Evolutionary conservation across 2,329 filamentous ascomycete species (phyloP).

Genomic region (Colletotrichum magnum): DNA sequence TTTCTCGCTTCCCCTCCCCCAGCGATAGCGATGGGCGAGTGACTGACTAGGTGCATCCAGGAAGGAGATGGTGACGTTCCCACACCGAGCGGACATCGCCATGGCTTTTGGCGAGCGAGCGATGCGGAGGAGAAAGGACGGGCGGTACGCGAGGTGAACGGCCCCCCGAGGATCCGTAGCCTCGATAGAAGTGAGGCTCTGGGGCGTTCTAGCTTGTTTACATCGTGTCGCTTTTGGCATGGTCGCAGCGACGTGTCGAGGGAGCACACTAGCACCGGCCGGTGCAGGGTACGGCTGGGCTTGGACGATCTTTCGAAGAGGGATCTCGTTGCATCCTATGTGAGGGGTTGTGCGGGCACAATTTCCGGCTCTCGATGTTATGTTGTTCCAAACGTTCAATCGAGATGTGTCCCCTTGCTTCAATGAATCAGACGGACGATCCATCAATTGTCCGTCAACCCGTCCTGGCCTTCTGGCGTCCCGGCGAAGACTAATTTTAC

Average conservation of each 20-base stretch:
- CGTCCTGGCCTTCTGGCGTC: slow-evolving; percentile 18
- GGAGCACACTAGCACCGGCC: slow-evolving; percentile 15
- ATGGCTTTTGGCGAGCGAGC: slow-evolving; percentile 9
- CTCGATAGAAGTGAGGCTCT: slow-evolving; percentile 32
- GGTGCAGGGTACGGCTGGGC: slow-evolving; percentile 37
- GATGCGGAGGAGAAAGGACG: slow-evolving; percentile 27
- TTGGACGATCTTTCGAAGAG: slow-evolving; percentile 16
- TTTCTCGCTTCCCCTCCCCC: not conserved
- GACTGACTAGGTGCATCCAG: slow-evolving; percentile 23
- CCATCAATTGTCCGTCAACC: slow-evolving; percentile 29
- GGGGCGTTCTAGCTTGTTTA: slow-evolving; percentile 37
- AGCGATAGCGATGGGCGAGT: slow-evolving; percentile 1
- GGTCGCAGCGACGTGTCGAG: slow-evolving; percentile 29
- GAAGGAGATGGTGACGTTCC: slow-evolving; percentile 26
- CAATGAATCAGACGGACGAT: slow-evolving; percentile 25
- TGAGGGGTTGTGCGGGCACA: slow-evolving; percentile 36
- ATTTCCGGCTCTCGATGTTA: slow-evolving; percentile 33
- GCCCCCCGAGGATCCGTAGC: slow-evolving; percentile 18
- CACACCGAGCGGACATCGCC: slow-evolving; percentile 17
- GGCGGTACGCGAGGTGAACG: slow-evolving; percentile 14
- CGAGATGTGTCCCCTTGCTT: slow-evolving; percentile 29
- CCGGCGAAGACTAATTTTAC: slow-evolving; percentile 1
- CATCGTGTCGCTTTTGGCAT: slow-evolving; percentile 33
- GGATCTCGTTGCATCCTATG: slow-evolving; percentile 26
- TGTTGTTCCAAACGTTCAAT: slow-evolving; percentile 22